A percentile compares a stretch with the other conserved stretches of the same genome.
These are phyloP conservation scores for Colletotrichum sublineola DNA, from an alignment of 2,329 filamentous ascomycete species.

Conservation along the genomic window DNA sequence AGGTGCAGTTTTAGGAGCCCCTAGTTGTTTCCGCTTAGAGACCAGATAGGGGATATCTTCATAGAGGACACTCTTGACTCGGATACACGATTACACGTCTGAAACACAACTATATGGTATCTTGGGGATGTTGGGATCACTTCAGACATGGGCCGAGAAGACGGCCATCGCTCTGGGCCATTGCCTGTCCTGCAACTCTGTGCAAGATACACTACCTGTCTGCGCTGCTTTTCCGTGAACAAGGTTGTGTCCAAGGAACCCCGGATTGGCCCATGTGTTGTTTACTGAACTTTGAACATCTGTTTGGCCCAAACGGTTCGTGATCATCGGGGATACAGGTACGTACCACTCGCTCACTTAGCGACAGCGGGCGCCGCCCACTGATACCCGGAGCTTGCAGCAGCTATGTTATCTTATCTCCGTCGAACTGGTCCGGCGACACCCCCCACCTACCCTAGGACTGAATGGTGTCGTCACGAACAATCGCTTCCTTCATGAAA, in stretches of 20 bases:
- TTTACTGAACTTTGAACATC: conserved; percentile 6
- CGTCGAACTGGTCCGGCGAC: conserved; percentile 27
- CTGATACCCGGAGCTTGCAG: conserved; percentile 33
- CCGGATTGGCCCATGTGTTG: conserved; percentile 16
- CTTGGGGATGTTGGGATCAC: neutral
- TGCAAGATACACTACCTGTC: neutral
- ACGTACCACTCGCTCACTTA: neutral
- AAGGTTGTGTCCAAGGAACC: conserved; percentile 31
- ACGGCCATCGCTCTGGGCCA: neutral
- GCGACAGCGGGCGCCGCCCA: conserved; percentile 12
- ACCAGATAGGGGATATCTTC: conserved; percentile 19
- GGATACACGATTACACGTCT: conserved; percentile 8
- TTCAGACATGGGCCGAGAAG: neutral
- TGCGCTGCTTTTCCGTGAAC: neutral
- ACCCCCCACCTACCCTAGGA: conserved; percentile 38
- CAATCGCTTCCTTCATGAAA: conserved; percentile 33
- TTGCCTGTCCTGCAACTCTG: neutral
- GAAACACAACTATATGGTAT: neutral
- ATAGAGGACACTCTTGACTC: conserved; percentile 28
- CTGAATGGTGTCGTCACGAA: conserved; percentile 42
- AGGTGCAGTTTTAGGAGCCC: conserved; percentile 4
- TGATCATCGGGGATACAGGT: neutral
- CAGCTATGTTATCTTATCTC: conserved; percentile 41
- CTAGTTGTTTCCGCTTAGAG: conserved; percentile 19
- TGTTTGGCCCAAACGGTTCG: neutral